Evolutionary conservation across 495 filamentous ascomycete species (phyloP).

Genomic region (Penicillium lagena): DNA sequence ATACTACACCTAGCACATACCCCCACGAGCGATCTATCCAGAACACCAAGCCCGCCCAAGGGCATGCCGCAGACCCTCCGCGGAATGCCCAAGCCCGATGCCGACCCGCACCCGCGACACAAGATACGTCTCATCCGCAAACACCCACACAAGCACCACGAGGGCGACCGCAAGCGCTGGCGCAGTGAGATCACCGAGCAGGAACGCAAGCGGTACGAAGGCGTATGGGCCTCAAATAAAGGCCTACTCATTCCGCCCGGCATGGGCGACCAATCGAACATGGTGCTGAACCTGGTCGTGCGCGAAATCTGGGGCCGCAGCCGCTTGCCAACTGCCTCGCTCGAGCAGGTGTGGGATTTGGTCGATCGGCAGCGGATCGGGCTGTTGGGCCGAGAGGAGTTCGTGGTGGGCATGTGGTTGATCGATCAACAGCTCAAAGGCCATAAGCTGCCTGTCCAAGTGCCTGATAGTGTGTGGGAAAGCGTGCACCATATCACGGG

Average conservation of each 20-base stretch:
- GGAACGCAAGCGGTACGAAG: conserved; percentile 89
- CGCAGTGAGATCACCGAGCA: conserved; percentile 65
- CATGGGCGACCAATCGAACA: conserved; percentile 27
- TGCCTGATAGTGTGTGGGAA: conserved; percentile 79
- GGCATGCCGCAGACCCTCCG: conserved; percentile 71
- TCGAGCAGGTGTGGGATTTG: conserved; percentile 80
- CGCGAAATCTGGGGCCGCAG: conserved; percentile 83
- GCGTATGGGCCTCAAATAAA: conserved; percentile 90
- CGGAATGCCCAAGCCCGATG: conserved; percentile 48
- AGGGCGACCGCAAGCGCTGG: conserved; percentile 84
- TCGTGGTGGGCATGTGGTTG: conserved; percentile 93
- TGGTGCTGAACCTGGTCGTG: conserved; percentile 72
- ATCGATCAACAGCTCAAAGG: conserved; percentile 87
- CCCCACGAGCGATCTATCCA: conserved; percentile 27
- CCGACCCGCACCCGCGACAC: conserved; percentile 40
- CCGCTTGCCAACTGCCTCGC: conserved; percentile 55
- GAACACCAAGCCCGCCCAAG: conserved; percentile 51
- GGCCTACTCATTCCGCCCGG: conserved; percentile 48
- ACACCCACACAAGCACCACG: conserved; percentile 79
- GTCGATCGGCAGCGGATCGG: conserved; percentile 63
- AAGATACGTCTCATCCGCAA: conserved; percentile 52
- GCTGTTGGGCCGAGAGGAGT: conserved; percentile 67
- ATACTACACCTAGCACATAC: conserved; percentile 30
- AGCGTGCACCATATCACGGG: conserved; percentile 61
- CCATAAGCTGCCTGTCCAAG: conserved; percentile 73